A percentile compares a stretch with the other conserved stretches of the same genome.
Conservation (phyloP, 2,329 filamentous ascomycete genomes). For the Fusarium redolens region DNA sequence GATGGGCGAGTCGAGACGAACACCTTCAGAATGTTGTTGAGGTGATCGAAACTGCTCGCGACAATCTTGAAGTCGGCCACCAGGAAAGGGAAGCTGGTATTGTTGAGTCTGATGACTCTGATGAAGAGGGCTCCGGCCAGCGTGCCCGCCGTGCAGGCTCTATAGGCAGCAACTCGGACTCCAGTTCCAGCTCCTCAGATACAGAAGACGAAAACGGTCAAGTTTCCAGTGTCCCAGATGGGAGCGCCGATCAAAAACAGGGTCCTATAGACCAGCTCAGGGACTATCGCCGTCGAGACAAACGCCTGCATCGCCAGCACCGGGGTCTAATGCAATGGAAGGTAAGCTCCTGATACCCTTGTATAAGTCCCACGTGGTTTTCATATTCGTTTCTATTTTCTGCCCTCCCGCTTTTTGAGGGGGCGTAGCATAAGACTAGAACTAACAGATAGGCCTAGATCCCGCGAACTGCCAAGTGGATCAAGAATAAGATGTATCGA, state of each 20-base stretch:
- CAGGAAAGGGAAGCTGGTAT: slow-evolving; percentile 51
- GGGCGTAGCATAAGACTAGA: slow-evolving; percentile 4
- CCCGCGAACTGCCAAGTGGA: slow-evolving; percentile 61
- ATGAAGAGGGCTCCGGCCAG: background rate
- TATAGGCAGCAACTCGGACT: slow-evolving; percentile 40
- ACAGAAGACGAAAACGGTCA: slow-evolving; percentile 46
- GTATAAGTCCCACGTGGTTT: slow-evolving; percentile 1
- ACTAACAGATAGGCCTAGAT: slow-evolving; percentile 44
- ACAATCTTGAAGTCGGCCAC: slow-evolving; percentile 48
- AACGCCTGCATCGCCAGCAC: slow-evolving; percentile 72
- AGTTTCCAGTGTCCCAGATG: slow-evolving; percentile 46
- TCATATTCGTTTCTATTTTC: slow-evolving; percentile 15
- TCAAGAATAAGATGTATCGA: slow-evolving; percentile 64
- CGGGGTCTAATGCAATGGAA: slow-evolving; percentile 80
- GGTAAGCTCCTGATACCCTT: slow-evolving; percentile 43
- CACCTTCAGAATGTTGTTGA: slow-evolving; percentile 56
- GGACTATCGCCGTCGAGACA: slow-evolving; percentile 70
- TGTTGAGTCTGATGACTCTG: slow-evolving; percentile 46
- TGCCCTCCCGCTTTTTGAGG: background rate
- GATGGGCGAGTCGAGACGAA: slow-evolving; percentile 50
- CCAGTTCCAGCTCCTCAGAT: slow-evolving; percentile 47
- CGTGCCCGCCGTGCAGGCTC: slow-evolving; percentile 21
- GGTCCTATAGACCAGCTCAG: slow-evolving; percentile 61
- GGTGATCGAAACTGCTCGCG: slow-evolving; percentile 58
- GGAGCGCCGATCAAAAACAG: slow-evolving; percentile 56